Evolutionary conservation across 2,329 filamentous ascomycete species (phyloP), one percentile per base, ranked within the genome.

Genomic region (Xylariaceae sp.): DNA sequence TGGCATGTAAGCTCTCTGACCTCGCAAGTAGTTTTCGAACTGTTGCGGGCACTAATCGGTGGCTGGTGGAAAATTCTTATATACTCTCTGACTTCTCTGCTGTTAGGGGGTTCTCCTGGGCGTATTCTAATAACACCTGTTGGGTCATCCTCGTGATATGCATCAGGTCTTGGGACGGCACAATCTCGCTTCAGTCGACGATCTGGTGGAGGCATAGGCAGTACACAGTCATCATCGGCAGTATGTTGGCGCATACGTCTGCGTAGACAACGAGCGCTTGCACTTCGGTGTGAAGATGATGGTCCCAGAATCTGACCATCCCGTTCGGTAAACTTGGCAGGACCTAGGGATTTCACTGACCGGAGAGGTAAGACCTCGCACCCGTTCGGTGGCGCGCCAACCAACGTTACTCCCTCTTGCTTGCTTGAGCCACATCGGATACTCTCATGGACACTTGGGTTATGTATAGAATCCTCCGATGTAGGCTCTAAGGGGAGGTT

Each of bases 1-100:
- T 37, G 40, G 23, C 23, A 34, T 19, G 53, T 16, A 3, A 46
- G 24, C 9, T 8, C 41, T 28, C 39, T 43, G 2, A 11, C 12
- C 23, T 63, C 59, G 17, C 37, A 39, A 26, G 65, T 40, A 37
- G 53, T 53, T 46, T 53, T 69, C 6, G 70, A 72, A 45, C 67
- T 69, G 12, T 51, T 33, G 12, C 68, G 67, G 14, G 56, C 53
- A 31, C 59, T 53, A 28, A 71, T 67, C 6, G 67, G 69, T 17
- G 66, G 69, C 19, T 64, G 57, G 29, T 70, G 68, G 37, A 70
- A 71, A 34, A 64, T 56, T 8, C 65, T 64, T 40, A 71, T 71
- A 44, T 69, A 69, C 31, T 71, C 64, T 43, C 65, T 64, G 12
- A 70, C 66, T 58, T 70, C 66, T 47, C 64, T 65, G 40, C 63